These are phyloP conservation scores for Russula virescens DNA, from an alignment of 768 basidiomycete species.

Conservation along the genomic window DNA sequence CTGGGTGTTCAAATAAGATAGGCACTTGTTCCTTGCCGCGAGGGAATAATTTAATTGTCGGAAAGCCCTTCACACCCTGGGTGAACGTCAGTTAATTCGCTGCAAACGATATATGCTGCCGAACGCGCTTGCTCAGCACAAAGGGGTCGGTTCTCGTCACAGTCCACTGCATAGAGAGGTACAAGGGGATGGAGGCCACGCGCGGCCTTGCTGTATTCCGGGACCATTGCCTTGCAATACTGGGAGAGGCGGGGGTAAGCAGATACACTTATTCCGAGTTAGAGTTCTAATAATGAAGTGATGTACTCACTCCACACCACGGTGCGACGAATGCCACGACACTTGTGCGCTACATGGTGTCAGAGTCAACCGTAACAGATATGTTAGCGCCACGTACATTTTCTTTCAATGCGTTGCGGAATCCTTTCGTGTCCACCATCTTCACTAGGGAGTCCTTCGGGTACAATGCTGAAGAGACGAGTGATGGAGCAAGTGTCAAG, in stretches of 20 bases:
- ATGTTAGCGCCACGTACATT: slow-evolving; percentile 50
- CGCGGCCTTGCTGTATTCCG: slow-evolving; percentile 82
- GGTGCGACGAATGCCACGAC: slow-evolving; percentile 92
- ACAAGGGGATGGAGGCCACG: slow-evolving; percentile 72
- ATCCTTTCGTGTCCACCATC: slow-evolving; percentile 63
- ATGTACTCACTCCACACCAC: slow-evolving; percentile 74
- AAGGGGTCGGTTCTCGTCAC: slow-evolving; percentile 80
- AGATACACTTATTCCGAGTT: not conserved
- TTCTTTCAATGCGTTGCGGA: slow-evolving; percentile 64
- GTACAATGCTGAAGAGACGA: slow-evolving; percentile 48
- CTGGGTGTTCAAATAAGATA: slow-evolving; percentile 57
- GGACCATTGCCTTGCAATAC: slow-evolving; percentile 83
- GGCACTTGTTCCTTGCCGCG: slow-evolving; percentile 59
- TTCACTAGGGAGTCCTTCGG: slow-evolving; percentile 49
- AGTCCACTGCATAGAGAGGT: slow-evolving; percentile 90
- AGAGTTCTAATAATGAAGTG: not conserved
- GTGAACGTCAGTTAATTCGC: not conserved
- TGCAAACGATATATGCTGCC: not conserved
- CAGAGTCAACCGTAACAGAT: not conserved
- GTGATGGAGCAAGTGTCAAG: slow-evolving; percentile 39
- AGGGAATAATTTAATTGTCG: slow-evolving; percentile 89
- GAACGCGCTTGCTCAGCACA: slow-evolving; percentile 66
- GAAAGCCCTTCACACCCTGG: slow-evolving; percentile 82
- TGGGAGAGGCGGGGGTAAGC: slow-evolving; percentile 29
- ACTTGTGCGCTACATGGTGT: slow-evolving; percentile 50